Evolutionary conservation across 768 basidiomycete species (phyloP), one percentile per base, ranked within the genome.

Genomic region (Russula griseocarnosa): DNA sequence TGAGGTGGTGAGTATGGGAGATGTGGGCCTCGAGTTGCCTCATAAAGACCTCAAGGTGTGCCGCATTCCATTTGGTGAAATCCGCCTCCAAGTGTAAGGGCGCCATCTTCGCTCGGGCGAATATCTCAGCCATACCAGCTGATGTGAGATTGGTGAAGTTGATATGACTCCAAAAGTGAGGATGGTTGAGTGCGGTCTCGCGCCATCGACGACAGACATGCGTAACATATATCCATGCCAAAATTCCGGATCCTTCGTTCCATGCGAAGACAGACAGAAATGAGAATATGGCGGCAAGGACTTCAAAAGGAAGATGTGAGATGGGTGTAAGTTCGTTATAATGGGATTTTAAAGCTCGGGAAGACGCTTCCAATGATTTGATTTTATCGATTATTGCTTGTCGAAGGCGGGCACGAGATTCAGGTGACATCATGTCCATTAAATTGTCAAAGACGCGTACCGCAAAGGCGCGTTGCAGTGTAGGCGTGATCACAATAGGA

Each of bases 151-250:
- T 51, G 16, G 53, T 47, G 26, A 66, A 51, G 6, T 59, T 20
- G 54, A 66, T 32, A 22, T 59, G 54, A 38, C 57, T 52, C 62
- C 62, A 66, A 30, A 66, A 30, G 9, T 40, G 34, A 34, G 58
- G 62, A 22, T 60, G 32, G 8, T 40, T 26, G 24, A 66, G 54
- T 24, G 66, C 62, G 18, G 57, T 57, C 10, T 63, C 54, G n/a
- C 62, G 66, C 66, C 66, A 66, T 28, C 24, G 62, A 18, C 24
- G 66, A 14, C 62, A 66, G 28, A 66, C 62, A n/a, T 57, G 66
- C 18, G 66, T 14, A 22, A 63, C 30, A 16, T n/a, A 13, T 32
- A 66, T 44, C 62, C 62, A 66, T 10, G 5, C 5, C 18, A 60
- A 53, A 24, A 5, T 18, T 18, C 13, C 14, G 4, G 14, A 24